A percentile compares a stretch with the other conserved stretches of the same genome.
phyloP scores from a whole-genome alignment of 2,329 filamentous ascomycete genomes.

The Botryosphaeria agaves region DNA sequence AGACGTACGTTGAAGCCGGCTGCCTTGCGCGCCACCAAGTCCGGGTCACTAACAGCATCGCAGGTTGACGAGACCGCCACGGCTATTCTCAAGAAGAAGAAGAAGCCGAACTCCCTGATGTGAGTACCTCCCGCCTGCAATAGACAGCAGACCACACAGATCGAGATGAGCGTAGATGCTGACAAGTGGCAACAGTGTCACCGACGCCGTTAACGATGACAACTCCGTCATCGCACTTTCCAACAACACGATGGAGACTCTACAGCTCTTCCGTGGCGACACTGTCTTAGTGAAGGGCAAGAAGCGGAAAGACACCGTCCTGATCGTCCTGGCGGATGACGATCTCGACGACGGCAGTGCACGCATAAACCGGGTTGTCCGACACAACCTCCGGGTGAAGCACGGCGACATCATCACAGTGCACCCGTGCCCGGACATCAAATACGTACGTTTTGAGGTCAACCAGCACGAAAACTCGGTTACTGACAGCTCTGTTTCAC shows the following conservation, averaged over 20 bases:
- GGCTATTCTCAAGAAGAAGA: conserved; percentile 99
- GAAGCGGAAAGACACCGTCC: conserved; percentile 97
- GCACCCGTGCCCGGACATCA: conserved; percentile 96
- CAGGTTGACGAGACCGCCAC: conserved; percentile 84
- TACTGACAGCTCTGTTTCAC: conserved; percentile 1
- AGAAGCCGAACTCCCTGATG: conserved; percentile 99
- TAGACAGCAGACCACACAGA: conserved; percentile 1
- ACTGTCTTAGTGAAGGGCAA: conserved; percentile 97
- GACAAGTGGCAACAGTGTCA: conserved; percentile 49
- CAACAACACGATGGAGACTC: conserved; percentile 96
- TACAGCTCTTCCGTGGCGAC: conserved; percentile 96
- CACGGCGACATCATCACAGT: conserved; percentile 96
- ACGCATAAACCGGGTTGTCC: conserved; percentile 94
- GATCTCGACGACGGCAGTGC: conserved; percentile 95
- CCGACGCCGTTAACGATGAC: conserved; percentile 97
- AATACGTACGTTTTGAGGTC: conserved; percentile 98
- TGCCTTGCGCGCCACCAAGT: conserved; percentile 6
- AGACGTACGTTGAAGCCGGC: conserved; percentile 51
- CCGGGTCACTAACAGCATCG: conserved; percentile 11
- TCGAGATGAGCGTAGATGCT: conserved; percentile 8
- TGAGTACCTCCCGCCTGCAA: conserved; percentile 29
- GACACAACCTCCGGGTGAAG: conserved; percentile 96
- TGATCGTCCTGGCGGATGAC: conserved; percentile 94
- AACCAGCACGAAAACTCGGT: no score
- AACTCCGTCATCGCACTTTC: conserved; percentile 98